These are phyloP conservation scores for Stagonosporopsis tanaceti DNA, from an alignment of 2,329 filamentous ascomycete genomes.

Conservation along the genomic window DNA sequence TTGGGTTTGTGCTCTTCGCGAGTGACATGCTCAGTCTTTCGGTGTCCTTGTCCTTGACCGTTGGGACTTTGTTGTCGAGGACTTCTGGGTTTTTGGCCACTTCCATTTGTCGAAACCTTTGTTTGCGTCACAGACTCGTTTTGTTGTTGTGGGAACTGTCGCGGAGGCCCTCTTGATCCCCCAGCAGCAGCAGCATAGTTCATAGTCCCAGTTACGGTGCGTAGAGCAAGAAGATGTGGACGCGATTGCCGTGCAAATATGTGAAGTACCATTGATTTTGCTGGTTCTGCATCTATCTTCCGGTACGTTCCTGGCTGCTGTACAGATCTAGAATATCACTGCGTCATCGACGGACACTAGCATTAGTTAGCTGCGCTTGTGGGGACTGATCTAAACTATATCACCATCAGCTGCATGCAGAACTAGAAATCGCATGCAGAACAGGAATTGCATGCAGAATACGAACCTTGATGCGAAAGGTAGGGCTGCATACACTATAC, in stretches of 20 bases:
- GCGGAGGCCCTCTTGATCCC: slow-evolving; percentile 10
- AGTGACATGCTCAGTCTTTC: slow-evolving; percentile 7
- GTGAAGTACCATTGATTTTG: slow-evolving; percentile 11
- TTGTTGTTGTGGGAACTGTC: background rate
- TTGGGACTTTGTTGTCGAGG: slow-evolving; percentile 16
- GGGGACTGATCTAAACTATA: slow-evolving; percentile 1
- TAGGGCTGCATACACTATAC: too few relatives aligned
- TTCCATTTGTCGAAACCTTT: slow-evolving; percentile 4
- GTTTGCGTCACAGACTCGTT: slow-evolving; percentile 1
- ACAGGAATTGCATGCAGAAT: too few relatives aligned
- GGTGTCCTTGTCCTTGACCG: slow-evolving; percentile 18
- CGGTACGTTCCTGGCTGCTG: slow-evolving; percentile 6
- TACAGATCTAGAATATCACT: slow-evolving; percentile 19
- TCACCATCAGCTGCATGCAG: background rate
- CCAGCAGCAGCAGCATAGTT: slow-evolving; percentile 34
- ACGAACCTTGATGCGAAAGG: too few relatives aligned
- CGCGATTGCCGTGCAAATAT: background rate
- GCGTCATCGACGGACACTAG: slow-evolving; percentile 35
- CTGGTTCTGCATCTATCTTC: background rate
- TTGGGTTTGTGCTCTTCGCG: slow-evolving; percentile 41
- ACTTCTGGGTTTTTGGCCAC: background rate
- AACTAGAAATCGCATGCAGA: background rate
- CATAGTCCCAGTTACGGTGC: slow-evolving; percentile 22
- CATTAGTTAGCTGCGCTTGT: slow-evolving; percentile 18
- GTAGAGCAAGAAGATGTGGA: background rate